Evolutionary conservation across 2,329 filamentous ascomycete genomes (phyloP).

Genomic region (Xylaria sp.): DNA sequence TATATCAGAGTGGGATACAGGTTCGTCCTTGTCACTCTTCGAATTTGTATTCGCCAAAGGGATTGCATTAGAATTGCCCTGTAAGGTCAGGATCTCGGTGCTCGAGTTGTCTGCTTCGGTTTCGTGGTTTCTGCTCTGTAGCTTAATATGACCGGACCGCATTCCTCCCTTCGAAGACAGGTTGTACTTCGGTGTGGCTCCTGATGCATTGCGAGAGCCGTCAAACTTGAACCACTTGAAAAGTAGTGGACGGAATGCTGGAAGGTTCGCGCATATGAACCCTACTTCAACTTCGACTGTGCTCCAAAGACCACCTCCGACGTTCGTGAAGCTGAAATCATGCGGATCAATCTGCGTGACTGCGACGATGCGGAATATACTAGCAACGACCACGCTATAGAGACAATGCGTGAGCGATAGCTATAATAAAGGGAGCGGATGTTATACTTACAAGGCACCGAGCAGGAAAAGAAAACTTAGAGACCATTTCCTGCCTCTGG

Average conservation of each 20-base stretch:
- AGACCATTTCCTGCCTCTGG: constrained; percentile 45
- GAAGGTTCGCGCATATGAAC: constrained; percentile 46
- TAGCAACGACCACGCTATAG: constrained; percentile 44
- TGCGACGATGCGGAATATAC: constrained; percentile 46
- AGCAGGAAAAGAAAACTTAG: constrained; percentile 48
- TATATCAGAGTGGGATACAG: constrained; percentile 39
- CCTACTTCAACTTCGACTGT: constrained; percentile 45
- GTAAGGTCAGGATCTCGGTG: constrained; percentile 41
- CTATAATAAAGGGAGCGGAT: not conserved
- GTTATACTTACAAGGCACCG: constrained; percentile 46
- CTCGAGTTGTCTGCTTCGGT: constrained; percentile 41
- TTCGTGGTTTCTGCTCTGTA: constrained; percentile 39
- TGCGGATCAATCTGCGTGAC: constrained; percentile 42
- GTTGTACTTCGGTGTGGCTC: constrained; percentile 38
- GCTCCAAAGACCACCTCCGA: constrained; percentile 46
- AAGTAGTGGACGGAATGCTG: constrained; percentile 42
- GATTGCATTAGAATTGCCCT: constrained; percentile 31
- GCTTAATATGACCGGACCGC: constrained; percentile 39
- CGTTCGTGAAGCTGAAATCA: constrained; percentile 45
- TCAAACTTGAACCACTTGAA: constrained; percentile 42
- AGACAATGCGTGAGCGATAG: constrained; percentile 25
- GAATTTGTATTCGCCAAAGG: constrained; percentile 29
- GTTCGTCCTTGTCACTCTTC: constrained; percentile 31
- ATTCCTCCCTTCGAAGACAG: constrained; percentile 40
- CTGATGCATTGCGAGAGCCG: constrained; percentile 31